Evolutionary conservation across 169 alveolate species (phyloP), one percentile per base, ranked within the genome.

Genomic region (Neospora caninum): DNA sequence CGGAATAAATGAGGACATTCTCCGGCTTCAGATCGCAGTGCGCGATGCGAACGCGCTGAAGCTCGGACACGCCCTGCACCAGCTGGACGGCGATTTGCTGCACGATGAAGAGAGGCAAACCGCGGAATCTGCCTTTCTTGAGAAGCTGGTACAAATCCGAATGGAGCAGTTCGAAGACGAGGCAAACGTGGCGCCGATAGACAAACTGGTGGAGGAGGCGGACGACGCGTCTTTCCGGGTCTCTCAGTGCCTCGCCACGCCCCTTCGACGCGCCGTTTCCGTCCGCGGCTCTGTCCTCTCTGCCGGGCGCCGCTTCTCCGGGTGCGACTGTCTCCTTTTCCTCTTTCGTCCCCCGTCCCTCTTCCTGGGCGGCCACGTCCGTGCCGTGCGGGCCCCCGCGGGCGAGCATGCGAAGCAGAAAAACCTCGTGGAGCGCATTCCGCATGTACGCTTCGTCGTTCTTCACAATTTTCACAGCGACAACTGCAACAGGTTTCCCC

Each of bases 21-120:
- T 98, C 99, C 20, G 99, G 99, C 88, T 98, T 98, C 84, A 98
- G 88, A 83, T 98, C 99, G 91, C 98, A 97, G 95, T 97, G 99
- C 91, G 97, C 97, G 80, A 98, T 96, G 53, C 97, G 94, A 25
- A 95, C 94, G 87, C 96, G 93, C 80, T 95, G 94, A 93, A 97
- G 92, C 91, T 96, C 96, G 64, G 89, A 89, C 87, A 98, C 73
- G 7, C 98, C 97, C 92, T 96, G 94, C 9, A 98, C 91, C 29
- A 98, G 73, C 92, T 98, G 97, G 69, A 92, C 96, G 13, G 98
- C 96, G 92, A 97, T 93, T 92, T 96, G 92, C 87, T 97, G 96
- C 38, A 97, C 97, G 80, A 95, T 36, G 58, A 95, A 88, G 94
- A 97, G 88, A 82, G 97, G 93, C 43, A 96, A 78, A 18, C 98